These are phyloP conservation scores for Volvox africanus DNA, from an alignment of 139 green algal genomes.

Conservation along the genomic window DNA sequence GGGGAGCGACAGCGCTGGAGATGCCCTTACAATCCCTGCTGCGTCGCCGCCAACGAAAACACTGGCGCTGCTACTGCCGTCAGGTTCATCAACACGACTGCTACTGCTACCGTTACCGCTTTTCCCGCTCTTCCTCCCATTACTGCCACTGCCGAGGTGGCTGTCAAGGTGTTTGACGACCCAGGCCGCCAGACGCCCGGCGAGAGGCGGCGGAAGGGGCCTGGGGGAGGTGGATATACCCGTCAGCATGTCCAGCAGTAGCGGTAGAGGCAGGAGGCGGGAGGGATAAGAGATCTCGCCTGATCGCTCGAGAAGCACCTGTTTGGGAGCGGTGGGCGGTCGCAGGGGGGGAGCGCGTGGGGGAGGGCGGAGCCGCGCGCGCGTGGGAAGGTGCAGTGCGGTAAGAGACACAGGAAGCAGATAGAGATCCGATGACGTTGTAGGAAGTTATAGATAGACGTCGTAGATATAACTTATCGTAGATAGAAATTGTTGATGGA, in stretches of 20 bases:
- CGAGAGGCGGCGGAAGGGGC: not conserved
- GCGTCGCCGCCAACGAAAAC: too few species aligned
- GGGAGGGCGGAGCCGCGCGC: not conserved
- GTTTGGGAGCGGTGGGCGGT: not conserved
- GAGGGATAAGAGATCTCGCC: not conserved
- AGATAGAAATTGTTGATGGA: too few species aligned
- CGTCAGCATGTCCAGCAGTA: not conserved
- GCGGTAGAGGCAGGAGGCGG: not conserved
- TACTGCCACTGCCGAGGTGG: not conserved
- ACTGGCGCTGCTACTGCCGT: too few species aligned
- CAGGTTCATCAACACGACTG: not conserved
- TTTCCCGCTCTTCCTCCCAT: not conserved
- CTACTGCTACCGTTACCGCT: not conserved
- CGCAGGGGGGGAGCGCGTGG: not conserved
- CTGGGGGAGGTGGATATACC: not conserved
- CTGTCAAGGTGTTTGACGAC: not conserved
- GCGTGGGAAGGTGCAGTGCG: too few species aligned
- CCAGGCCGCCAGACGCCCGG: not conserved
- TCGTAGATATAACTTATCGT: too few species aligned
- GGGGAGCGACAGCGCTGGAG: too few species aligned
- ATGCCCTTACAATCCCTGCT: too few species aligned
- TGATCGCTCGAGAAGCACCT: not conserved
- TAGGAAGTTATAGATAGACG: too few species aligned
- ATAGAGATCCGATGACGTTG: too few species aligned
- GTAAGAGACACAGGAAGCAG: too few species aligned